Percentiles rank a stretch among this genome's conserved stretches.
Conservation (phyloP, 495 filamentous ascomycete species). For the Umbilicaria muhlenbergii region DNA sequence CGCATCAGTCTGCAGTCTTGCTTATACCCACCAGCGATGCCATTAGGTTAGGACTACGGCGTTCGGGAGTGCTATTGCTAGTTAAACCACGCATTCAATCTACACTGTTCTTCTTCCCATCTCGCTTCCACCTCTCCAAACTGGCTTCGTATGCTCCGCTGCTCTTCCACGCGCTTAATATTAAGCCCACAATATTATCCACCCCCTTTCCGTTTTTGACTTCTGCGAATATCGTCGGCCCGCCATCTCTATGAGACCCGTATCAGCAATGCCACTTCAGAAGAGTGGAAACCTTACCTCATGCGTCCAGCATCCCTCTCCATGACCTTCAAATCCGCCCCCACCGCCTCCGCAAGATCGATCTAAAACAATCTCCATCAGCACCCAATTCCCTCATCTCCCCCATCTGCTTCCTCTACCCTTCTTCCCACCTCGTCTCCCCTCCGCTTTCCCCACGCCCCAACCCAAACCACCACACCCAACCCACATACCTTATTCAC, state of each 20-base stretch:
- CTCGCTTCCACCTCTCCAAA: conserved; percentile 36
- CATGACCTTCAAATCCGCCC: conserved; percentile 87
- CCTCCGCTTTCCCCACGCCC: conserved; percentile 92
- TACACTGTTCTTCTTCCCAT: conserved; percentile 33
- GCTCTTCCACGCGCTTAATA: conserved; percentile 82
- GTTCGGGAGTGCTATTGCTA: too few species aligned
- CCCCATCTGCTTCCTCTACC: neutral
- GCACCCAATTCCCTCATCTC: neutral
- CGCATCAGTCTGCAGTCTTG: too few species aligned
- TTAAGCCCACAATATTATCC: conserved; percentile 71
- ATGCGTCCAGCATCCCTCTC: conserved; percentile 89
- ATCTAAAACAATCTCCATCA: conserved; percentile 24
- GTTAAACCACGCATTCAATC: conserved; percentile 2
- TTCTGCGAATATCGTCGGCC: conserved; percentile 91
- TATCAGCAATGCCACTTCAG: neutral
- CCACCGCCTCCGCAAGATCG: conserved; percentile 80
- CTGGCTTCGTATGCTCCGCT: conserved; percentile 55
- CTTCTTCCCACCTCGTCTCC: conserved; percentile 45
- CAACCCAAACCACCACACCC: conserved; percentile 86
- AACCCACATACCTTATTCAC: conserved; percentile 95
- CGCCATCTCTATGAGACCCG: conserved; percentile 44
- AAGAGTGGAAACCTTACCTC: conserved; percentile 25
- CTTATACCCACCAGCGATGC: too few species aligned
- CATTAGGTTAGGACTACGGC: too few species aligned
- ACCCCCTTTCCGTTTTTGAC: conserved; percentile 84